Evolutionary conservation across 306 rosid species (phyloP).

Genomic region (Cucurbita moschata): DNA sequence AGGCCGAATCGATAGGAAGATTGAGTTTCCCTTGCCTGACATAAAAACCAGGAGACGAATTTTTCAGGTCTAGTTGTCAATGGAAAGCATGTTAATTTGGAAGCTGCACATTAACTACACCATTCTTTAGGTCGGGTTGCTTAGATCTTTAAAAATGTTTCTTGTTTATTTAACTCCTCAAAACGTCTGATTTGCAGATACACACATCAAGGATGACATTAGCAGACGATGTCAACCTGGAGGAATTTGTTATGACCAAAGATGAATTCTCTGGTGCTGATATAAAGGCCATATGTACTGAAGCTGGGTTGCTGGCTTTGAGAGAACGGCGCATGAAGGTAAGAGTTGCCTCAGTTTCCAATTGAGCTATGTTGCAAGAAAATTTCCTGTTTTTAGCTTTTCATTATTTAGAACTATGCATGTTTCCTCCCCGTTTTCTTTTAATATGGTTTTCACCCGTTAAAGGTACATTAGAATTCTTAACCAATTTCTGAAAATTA

Average conservation of each 20-base stretch:
- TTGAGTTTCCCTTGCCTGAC: slow-evolving; percentile 95
- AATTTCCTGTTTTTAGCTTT: not conserved
- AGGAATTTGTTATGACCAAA: slow-evolving; percentile 96
- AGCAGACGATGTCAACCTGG: slow-evolving; percentile 92
- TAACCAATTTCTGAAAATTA: not conserved
- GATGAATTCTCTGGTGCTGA: slow-evolving; percentile 99
- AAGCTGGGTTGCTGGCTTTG: slow-evolving; percentile 89
- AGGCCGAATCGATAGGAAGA: slow-evolving; percentile 89
- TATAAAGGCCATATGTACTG: slow-evolving; percentile 95
- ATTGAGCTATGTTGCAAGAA: not conserved
- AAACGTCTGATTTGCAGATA: slow-evolving; percentile 37
- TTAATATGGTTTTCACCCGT: not conserved
- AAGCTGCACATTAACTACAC: not conserved
- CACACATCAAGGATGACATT: slow-evolving; percentile 97
- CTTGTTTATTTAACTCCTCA: not conserved
- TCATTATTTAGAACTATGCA: too few species aligned
- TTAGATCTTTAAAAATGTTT: not conserved
- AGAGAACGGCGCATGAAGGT: slow-evolving; percentile 99
- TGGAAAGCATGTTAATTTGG: not conserved
- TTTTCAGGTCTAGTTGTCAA: slow-evolving; percentile 49
- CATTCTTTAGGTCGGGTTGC: not conserved
- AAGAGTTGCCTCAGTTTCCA: slow-evolving; percentile 13
- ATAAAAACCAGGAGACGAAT: slow-evolving; percentile 96
- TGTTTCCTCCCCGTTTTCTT: not conserved
- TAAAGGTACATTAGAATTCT: not conserved